Evolutionary conservation across 2,329 filamentous ascomycete species (phyloP), one percentile per base, ranked within the genome.

Genomic region (Cladosporium velox): DNA sequence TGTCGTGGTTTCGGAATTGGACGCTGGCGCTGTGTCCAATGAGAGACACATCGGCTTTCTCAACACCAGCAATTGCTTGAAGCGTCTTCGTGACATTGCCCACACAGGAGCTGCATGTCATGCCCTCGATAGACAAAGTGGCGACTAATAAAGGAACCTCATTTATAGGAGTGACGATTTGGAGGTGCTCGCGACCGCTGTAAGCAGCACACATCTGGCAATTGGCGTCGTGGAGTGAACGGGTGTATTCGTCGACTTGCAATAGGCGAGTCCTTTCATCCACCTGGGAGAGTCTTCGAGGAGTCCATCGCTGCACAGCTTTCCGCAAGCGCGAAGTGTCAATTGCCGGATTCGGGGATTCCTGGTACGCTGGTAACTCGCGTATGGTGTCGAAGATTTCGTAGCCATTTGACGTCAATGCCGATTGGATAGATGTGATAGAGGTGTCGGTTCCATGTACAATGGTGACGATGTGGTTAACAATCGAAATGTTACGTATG

Each of bases 191-290:
- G 3, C 44, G 64, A 73, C 87, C 83, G 73, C 92, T 91, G 71
- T 84, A 83, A 44, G 86, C 84, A 59, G 91, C 87, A 76, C 90
- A 93, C 67, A 89, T 90, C 18, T 89, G 88, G 79, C 90, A 92
- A 78, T 92, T 90, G 21, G 92, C 83, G 77, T 93, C 58, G 49
- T 67, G 66, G 4, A 51, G 47, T 21, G 55, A 38, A 15, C 66
- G 64, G 2, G 59, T 49, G 1, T 59, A 24, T 24, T 63, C 63
- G 49, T 67, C 66, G 14, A 66, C 58, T 32, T 51, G 44, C 6
- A 55, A 6, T 5, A 61, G 28, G 11, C 66, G 63, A 4, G 58
- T 54, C 14, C 47, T 52, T 15, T 62, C 62, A 28, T 66, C 58
- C 34, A 63, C 57, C 38, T 57, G 52, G n/a, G 60, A 59, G 21